These are phyloP conservation scores for Dendrobium officinale DNA, from an alignment of 106 monocot genomes.

Conservation along the genomic window DNA sequence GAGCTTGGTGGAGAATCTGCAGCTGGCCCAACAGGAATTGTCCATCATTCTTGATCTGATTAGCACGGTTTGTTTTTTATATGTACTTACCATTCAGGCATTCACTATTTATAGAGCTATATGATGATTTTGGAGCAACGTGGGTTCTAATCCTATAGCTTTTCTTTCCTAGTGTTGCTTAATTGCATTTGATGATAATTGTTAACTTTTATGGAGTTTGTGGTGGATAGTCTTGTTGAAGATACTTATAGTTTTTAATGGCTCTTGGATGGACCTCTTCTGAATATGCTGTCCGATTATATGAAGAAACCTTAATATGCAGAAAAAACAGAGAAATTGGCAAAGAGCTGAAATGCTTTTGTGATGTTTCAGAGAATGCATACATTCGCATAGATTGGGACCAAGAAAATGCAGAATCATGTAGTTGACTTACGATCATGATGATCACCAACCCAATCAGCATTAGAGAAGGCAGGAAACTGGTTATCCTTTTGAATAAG, in stretches of 20 bases:
- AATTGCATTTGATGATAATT: background rate
- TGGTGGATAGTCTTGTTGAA: background rate
- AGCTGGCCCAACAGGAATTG: constrained; percentile 77
- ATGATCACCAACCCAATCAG: no score
- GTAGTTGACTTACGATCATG: no score
- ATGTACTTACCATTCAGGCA: background rate
- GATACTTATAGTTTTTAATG: background rate
- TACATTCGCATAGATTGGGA: no score
- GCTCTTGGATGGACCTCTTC: background rate
- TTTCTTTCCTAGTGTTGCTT: background rate
- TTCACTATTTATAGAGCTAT: background rate
- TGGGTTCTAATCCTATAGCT: background rate
- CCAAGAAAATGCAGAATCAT: no score
- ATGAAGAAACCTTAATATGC: no score
- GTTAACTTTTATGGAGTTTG: background rate
- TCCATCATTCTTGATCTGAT: constrained; percentile 77
- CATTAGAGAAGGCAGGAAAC: no score
- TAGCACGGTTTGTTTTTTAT: constrained; percentile 35
- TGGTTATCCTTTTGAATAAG: no score
- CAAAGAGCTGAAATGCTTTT: no score
- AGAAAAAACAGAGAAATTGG: no score
- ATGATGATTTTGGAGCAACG: background rate
- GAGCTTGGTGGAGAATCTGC: constrained; percentile 74
- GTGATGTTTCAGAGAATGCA: no score
- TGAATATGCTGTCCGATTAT: background rate